Base-by-base conservation (phyloP, 176 grass and related monocot species). In the Dactylis glomerata region DNA sequence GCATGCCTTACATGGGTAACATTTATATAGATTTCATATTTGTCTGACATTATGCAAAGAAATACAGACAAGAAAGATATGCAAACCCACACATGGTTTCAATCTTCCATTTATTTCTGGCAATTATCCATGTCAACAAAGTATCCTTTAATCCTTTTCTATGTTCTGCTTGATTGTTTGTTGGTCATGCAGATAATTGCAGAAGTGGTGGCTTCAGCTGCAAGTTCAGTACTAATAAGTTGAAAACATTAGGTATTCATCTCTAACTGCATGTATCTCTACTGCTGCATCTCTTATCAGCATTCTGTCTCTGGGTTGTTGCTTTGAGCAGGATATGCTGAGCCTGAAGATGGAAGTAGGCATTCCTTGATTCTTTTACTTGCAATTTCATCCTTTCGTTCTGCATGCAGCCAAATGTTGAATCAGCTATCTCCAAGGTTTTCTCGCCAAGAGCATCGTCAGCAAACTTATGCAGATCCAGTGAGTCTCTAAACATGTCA, bases 261-360 rank as follows among this genome's bases (percentile, higher is more conserved):
- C 62, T 42, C 81, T 83, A 24, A 83, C 73, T 13, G 55, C 26
- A 49, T 42, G 69, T 20, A 83, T 83, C 69, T 75, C 64, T 9
- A 13, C 26, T 0, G 27, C 75, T 8, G 37, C 75, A 78, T 85
- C 62, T 8, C 26, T 10, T 28, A 85, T 41, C 3, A 2, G 36
- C 34, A 56, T 69, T 8, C 62, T 49, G 5, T 77, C 61, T 14
- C 62, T 13, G 2, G 73, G 61, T 6, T 44, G 46, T n/a, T 77
- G 5, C 61, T 85, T 68, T 6, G 83, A 84, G 71, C 74, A 78
- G 62, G 34, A 78, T 28, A 70, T 4, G 1, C 59, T 32, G 0
- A 69, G 75, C 55, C 55, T 58, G 55, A 58, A 58, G 55, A 58
- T 26, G 23, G n/a, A 58, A 58, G n/a, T 26, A 58, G 26, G 55